phyloP scores from a whole-genome alignment of 2,329 filamentous ascomycete genomes.

The Neophaeococcomyces mojaviensis region DNA sequence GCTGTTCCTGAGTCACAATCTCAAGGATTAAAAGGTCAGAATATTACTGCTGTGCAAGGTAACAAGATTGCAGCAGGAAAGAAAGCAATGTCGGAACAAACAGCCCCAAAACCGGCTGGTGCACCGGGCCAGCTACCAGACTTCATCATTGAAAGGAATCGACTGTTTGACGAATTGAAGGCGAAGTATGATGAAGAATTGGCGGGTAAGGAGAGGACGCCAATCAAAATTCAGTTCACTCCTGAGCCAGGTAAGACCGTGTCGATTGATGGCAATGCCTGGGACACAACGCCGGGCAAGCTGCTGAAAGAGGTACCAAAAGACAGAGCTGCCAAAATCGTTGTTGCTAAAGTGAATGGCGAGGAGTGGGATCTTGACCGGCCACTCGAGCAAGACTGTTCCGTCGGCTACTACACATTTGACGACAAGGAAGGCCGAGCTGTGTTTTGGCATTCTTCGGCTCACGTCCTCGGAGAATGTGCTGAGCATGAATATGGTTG shows the following conservation, averaged over 20 bases:
- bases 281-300: constrained; percentile 85
- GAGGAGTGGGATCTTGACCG: constrained; percentile 89
- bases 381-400: constrained; percentile 80
- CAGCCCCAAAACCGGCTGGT: constrained; percentile 24
- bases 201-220: constrained; percentile 40
- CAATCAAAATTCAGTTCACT: constrained; percentile 43
- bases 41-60: constrained; percentile 6
- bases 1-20: constrained; percentile 21
- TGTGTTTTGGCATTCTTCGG: constrained; percentile 96
- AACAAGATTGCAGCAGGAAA: constrained; percentile 20
- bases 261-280: constrained; percentile 60
- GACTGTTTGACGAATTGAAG: constrained; percentile 83
- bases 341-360: constrained; percentile 78
- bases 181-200: constrained; percentile 73
- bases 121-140: constrained; percentile 49
- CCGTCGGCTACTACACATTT: constrained; percentile 77
- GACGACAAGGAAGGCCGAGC: constrained; percentile 70
- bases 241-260: constrained; percentile 35
- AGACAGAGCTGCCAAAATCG: constrained; percentile 70
- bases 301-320: constrained; percentile 73
- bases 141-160: constrained; percentile 75
- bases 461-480: constrained; percentile 92
- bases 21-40: constrained; percentile 15
- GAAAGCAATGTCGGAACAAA: constrained; percentile 24
- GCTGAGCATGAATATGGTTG: constrained; percentile 86